A percentile compares a stretch with the other conserved stretches of the same genome.
Conservation (phyloP, 345 rosid genomes). For the Capsella bursapastoris region DNA sequence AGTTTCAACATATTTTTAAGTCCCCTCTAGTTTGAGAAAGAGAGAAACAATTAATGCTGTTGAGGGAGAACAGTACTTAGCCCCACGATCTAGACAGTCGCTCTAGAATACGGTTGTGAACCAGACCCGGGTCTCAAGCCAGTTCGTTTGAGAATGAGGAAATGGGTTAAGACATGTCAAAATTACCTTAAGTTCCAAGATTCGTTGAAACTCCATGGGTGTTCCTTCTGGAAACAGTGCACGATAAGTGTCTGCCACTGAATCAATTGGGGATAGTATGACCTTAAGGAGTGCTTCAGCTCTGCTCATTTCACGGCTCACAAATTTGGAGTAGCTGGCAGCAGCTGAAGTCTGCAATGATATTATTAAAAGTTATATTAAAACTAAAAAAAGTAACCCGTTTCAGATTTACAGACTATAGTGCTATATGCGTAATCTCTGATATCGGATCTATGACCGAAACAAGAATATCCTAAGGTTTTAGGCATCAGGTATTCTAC, state of each 20-base stretch:
- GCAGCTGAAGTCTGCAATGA: constrained; percentile 72
- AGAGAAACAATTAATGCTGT: too few species aligned
- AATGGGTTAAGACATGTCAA: constrained; percentile 8
- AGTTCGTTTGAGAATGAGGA: not conserved
- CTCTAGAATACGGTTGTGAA: too few species aligned
- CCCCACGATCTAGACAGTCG: too few species aligned
- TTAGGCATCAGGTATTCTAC: not conserved
- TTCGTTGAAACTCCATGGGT: constrained; percentile 97
- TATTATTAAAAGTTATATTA: not conserved
- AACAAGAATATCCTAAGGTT: constrained; percentile 14
- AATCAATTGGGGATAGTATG: constrained; percentile 91
- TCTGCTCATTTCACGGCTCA: constrained; percentile 99
- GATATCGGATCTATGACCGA: not conserved
- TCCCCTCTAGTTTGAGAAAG: too few species aligned
- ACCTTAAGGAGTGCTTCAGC: constrained; percentile 99
- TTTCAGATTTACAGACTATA: not conserved
- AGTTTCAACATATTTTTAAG: too few species aligned
- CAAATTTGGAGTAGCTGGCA: constrained; percentile 90
- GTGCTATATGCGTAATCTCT: not conserved
- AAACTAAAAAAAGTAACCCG: not conserved
- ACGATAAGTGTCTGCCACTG: constrained; percentile 94
- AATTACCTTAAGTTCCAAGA: constrained; percentile 88
- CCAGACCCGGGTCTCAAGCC: not conserved
- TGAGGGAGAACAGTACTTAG: too few species aligned
- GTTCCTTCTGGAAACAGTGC: constrained; percentile 99